Conservation (phyloP, 352 stramenopile genomes). For the Aphanomyces euteiches region DNA sequence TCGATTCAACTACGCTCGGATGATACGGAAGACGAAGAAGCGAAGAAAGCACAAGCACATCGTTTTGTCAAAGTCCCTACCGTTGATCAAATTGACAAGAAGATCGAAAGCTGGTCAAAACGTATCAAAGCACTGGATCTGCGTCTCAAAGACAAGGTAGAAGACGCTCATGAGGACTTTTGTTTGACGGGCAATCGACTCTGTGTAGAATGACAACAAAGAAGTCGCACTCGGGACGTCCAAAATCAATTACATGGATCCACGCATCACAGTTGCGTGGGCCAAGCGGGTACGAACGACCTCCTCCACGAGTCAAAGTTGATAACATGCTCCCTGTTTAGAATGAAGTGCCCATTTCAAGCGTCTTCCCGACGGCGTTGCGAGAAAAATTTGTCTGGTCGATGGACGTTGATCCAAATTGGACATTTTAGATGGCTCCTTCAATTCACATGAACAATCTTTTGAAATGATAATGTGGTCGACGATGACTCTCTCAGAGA, state of each 20-base stretch:
- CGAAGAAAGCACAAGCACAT: conserved; percentile 92
- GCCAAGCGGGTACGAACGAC: conserved; percentile 94
- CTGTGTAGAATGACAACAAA: conserved; percentile 94
- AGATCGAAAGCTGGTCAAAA: conserved; percentile 92
- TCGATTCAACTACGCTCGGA: conserved; percentile 88
- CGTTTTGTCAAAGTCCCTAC: conserved; percentile 91
- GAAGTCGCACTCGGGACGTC: conserved; percentile 97
- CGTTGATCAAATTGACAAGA: conserved; percentile 91
- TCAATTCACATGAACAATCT: too few species aligned
- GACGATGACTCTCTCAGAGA: too few species aligned
- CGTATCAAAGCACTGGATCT: conserved; percentile 90
- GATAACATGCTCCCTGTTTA: conserved; percentile 25
- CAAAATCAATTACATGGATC: conserved; percentile 99
- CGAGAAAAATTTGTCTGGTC: conserved; percentile 99
- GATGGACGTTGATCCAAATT: conserved; percentile 96
- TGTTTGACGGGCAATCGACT: neutral
- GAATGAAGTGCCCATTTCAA: conserved; percentile 96
- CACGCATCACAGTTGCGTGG: conserved; percentile 98
- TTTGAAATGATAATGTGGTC: too few species aligned
- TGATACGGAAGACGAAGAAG: conserved; percentile 47
- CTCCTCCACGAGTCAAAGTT: neutral
- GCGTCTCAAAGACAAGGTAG: conserved; percentile 94
- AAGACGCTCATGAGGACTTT: neutral
- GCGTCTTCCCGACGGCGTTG: conserved; percentile 98
- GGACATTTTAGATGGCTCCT: conserved; percentile 84